phyloP scores from a whole-genome alignment of 2,329 filamentous ascomycete genomes.

The Onygenales sp. region DNA sequence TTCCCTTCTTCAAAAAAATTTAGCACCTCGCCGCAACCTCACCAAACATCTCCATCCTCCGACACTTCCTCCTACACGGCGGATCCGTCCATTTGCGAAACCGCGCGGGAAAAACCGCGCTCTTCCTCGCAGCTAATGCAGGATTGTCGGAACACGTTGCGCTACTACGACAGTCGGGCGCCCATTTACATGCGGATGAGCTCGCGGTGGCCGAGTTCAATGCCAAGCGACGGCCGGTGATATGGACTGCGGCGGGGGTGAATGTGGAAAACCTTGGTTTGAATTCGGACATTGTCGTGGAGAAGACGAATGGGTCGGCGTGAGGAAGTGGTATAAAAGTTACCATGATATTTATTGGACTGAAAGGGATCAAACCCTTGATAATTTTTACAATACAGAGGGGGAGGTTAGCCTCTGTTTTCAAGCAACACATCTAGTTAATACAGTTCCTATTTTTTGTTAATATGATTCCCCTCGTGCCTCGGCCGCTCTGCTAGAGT shows the following conservation, averaged over 20 bases:
- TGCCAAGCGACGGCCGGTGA: conserved; percentile 30
- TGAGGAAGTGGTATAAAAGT: neutral
- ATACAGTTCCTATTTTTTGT: too few relatives aligned
- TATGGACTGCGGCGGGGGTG: conserved; percentile 34
- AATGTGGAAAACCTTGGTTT: conserved; percentile 8
- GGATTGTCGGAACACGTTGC: conserved; percentile 46
- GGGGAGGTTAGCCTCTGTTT: too few relatives aligned
- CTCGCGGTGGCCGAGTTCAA: conserved; percentile 42
- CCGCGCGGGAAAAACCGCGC: conserved; percentile 46
- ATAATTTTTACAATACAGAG: too few relatives aligned
- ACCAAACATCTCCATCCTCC: conserved; percentile 46
- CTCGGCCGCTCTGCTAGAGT: too few relatives aligned
- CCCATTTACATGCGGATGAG: conserved; percentile 51
- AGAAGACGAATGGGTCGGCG: neutral
- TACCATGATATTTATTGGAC: too few relatives aligned
- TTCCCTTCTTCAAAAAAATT: conserved; percentile 3
- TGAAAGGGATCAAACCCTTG: too few relatives aligned
- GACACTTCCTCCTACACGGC: conserved; percentile 46
- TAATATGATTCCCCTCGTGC: too few relatives aligned
- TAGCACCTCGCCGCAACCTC: conserved; percentile 51
- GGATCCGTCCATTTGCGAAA: conserved; percentile 53
- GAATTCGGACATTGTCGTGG: neutral
- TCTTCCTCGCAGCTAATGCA: conserved; percentile 50
- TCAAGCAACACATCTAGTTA: too few relatives aligned
- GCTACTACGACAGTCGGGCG: conserved; percentile 46